These are phyloP conservation scores for Tausonia pullulans DNA, from an alignment of 1,284 basidiomycete species.

Conservation along the genomic window DNA sequence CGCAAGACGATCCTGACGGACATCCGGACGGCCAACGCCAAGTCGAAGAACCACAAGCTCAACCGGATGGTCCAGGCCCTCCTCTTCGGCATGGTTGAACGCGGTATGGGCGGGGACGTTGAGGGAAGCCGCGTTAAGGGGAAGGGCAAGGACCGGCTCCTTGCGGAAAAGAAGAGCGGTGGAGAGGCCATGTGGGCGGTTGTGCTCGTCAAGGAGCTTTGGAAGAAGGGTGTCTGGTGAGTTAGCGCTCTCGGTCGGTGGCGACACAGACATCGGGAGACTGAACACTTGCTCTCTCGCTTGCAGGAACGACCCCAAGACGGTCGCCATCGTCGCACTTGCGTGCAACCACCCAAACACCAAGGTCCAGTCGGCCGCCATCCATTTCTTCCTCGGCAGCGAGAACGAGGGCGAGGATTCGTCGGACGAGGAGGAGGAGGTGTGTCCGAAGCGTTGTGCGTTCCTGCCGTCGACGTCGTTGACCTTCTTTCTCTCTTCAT, in stretches of 20 bases:
- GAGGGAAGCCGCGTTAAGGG: slow-evolving; percentile 45
- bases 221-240: slow-evolving; percentile 87
- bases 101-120: slow-evolving; percentile 69
- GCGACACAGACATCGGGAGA: neutral
- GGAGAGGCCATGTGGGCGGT: slow-evolving; percentile 98
- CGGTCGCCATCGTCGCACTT: slow-evolving; percentile 82
- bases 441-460: slow-evolving; percentile 23
- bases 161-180: slow-evolving; percentile 43
- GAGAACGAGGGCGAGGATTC: slow-evolving; percentile 61
- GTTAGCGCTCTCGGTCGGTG: slow-evolving; percentile 24
- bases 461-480: neutral
- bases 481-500: slow-evolving; percentile 1
- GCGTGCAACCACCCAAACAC: slow-evolving; percentile 89
- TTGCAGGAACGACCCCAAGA: slow-evolving; percentile 74
- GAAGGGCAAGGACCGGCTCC: slow-evolving; percentile 48
- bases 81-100: slow-evolving; percentile 91
- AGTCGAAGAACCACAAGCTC: slow-evolving; percentile 85
- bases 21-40: slow-evolving; percentile 80
- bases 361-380: slow-evolving; percentile 88
- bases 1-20: slow-evolving; percentile 94
- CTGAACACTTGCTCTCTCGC: neutral
- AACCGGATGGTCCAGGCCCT: slow-evolving; percentile 94
- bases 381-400: slow-evolving; percentile 94
- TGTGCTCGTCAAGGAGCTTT: slow-evolving; percentile 84
- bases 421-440: slow-evolving; percentile 61